Conservation (phyloP, 2,329 filamentous ascomycete genomes). For the Colletotrichum simmondsii region DNA sequence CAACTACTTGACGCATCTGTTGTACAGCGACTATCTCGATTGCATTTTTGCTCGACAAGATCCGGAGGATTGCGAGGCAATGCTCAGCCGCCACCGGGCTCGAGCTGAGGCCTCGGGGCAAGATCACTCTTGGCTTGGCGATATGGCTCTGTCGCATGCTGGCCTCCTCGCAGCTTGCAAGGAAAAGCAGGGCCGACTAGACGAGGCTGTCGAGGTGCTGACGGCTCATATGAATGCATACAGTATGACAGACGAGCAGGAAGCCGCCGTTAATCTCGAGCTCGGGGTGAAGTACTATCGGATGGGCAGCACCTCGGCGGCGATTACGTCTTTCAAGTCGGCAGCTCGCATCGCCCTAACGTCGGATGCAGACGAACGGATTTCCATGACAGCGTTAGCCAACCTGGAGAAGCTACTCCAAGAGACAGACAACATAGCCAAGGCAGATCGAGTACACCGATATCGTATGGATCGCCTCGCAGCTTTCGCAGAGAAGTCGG, state of each 20-base stretch:
- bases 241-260: conserved; percentile 43
- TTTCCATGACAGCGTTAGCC: conserved; percentile 45
- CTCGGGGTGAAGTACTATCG: conserved; percentile 46
- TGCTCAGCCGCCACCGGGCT: conserved; percentile 42
- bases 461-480: conserved; percentile 43
- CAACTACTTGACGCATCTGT: conserved; percentile 45
- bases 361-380: conserved; percentile 44
- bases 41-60: conserved; percentile 42
- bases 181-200: conserved; percentile 41
- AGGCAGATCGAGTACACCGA: conserved; percentile 41
- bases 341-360: conserved; percentile 42
- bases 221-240: conserved; percentile 42
- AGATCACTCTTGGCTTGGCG: conserved; percentile 44
- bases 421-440: conserved; percentile 36
- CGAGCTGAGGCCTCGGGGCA: conserved; percentile 43
- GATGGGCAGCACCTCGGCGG: conserved; percentile 40
- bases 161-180: conserved; percentile 43
- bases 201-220: conserved; percentile 44
- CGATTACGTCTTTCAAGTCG: conserved; percentile 43
- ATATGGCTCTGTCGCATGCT: conserved; percentile 45
- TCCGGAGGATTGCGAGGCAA: conserved; percentile 41
- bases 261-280: conserved; percentile 44
- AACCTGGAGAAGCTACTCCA: conserved; percentile 45
- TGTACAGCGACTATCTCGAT: conserved; percentile 49
- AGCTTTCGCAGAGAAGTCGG: conserved; percentile 43